A percentile compares a stretch with the other conserved stretches of the same genome.
These are phyloP conservation scores for Bretschneidera sinensis DNA, from an alignment of 345 rosid species.

Conservation along the genomic window DNA sequence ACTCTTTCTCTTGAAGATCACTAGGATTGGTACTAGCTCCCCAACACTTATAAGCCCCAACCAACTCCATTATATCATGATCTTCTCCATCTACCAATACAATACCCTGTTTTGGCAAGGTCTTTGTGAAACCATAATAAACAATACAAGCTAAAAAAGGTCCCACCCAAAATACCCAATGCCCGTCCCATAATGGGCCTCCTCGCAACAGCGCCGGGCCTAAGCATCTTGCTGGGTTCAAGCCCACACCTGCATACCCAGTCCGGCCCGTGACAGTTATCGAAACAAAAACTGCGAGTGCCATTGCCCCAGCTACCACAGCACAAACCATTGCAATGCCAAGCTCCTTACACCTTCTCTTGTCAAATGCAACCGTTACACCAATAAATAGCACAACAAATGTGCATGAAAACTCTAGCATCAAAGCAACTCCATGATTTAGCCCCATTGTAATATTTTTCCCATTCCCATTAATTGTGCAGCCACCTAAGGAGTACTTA, in stretches of 20 bases:
- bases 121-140: slow-evolving; percentile 21
- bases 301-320: slow-evolving; percentile 29
- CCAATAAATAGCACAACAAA: slow-evolving; percentile 38
- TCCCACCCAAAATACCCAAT: slow-evolving; percentile 53
- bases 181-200: slow-evolving; percentile 42
- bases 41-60: too few relatives aligned
- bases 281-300: slow-evolving; percentile 29
- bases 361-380: slow-evolving; percentile 39
- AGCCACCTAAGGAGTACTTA: slow-evolving; percentile 43
- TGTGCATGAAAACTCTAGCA: slow-evolving; percentile 39
- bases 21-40: too few relatives aligned
- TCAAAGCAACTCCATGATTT: slow-evolving; percentile 18
- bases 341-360: slow-evolving; percentile 28
- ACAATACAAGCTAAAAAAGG: slow-evolving; percentile 28
- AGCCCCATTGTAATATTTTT: slow-evolving; percentile 17
- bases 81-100: too few relatives aligned
- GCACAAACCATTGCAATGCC: slow-evolving; percentile 30
- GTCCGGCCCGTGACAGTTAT: slow-evolving; percentile 27
- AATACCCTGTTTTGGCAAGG: slow-evolving; percentile 22
- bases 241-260: slow-evolving; percentile 37
- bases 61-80: too few relatives aligned
- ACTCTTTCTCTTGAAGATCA: too few relatives aligned
- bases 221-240: slow-evolving; percentile 48
- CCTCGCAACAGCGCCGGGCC: slow-evolving; percentile 43
- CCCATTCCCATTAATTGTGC: slow-evolving; percentile 26